phyloP scores from a whole-genome alignment of 495 filamentous ascomycete genomes.

The Aspergillus conjunctus region DNA sequence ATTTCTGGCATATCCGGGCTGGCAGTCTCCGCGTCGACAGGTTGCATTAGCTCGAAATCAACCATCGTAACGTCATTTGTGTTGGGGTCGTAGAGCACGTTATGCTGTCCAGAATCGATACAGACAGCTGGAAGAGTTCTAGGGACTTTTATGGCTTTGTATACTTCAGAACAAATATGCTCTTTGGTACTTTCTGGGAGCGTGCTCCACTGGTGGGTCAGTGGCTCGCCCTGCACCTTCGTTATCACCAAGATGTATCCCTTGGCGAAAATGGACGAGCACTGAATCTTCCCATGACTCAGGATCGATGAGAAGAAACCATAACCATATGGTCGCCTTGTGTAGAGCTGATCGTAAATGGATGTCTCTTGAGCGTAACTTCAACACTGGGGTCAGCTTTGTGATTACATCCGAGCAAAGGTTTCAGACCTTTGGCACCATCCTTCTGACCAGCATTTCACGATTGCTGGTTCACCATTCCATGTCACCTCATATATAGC shows the following conservation, averaged over 20 bases:
- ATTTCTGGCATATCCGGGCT: neutral
- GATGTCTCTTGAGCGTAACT: neutral
- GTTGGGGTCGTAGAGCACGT: neutral
- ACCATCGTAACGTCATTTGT: neutral
- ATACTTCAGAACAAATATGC: neutral
- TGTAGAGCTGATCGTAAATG: neutral
- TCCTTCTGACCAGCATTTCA: neutral
- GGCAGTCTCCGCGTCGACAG: neutral
- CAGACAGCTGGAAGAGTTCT: neutral
- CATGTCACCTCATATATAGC: neutral
- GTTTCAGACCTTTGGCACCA: neutral
- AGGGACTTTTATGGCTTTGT: neutral
- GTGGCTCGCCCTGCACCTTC: neutral
- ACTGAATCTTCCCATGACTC: neutral
- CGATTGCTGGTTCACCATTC: neutral
- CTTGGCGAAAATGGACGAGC: neutral
- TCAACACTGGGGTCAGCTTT: neutral
- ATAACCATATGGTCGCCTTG: neutral
- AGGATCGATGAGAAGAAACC: neutral
- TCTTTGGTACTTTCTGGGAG: neutral
- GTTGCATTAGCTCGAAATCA: neutral
- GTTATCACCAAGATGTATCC: neutral
- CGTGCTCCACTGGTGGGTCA: neutral
- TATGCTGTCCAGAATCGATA: neutral
- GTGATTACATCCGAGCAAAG: neutral